Evolutionary conservation across 306 rosid species (phyloP).

Genomic region (Cercis canadensis): DNA sequence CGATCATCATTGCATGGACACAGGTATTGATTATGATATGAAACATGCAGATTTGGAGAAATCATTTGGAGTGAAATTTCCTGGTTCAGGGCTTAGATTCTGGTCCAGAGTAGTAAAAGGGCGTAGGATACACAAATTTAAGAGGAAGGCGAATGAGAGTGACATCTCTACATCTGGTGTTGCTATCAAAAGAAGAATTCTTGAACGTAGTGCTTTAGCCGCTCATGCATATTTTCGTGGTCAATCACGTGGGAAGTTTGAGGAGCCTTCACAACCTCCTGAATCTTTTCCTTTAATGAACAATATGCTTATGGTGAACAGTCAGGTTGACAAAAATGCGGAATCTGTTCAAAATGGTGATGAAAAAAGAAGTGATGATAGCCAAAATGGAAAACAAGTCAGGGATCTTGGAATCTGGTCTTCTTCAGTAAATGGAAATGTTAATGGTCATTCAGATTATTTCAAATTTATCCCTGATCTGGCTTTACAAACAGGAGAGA

Average conservation of each 20-base stretch:
- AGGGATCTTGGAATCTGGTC: slow-evolving; percentile 37
- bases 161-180: slow-evolving; percentile 55
- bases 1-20: slow-evolving; percentile 77
- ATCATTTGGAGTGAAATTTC: slow-evolving; percentile 71
- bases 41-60: slow-evolving; percentile 88
- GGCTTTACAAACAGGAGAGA: slow-evolving; percentile 40
- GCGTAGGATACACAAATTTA: slow-evolving; percentile 53
- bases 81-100: slow-evolving; percentile 67
- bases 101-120: slow-evolving; percentile 66
- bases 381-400: slow-evolving; percentile 32
- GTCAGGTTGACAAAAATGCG: slow-evolving; percentile 47
- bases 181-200: slow-evolving; percentile 69
- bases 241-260: slow-evolving; percentile 52
- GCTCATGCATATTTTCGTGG: slow-evolving; percentile 65
- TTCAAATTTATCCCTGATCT: slow-evolving; percentile 36
- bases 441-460: slow-evolving; percentile 36
- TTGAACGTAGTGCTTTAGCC: slow-evolving; percentile 69
- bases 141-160: slow-evolving; percentile 67
- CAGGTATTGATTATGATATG: slow-evolving; percentile 73
- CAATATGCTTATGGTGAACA: slow-evolving; percentile 50
- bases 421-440: slow-evolving; percentile 36
- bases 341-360: slow-evolving; percentile 38
- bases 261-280: slow-evolving; percentile 46
- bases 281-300: slow-evolving; percentile 41
- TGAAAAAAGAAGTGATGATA: slow-evolving; percentile 34